These are phyloP conservation scores for Pyrus bretschneideri DNA, from an alignment of 306 rosid genomes.

Conservation along the genomic window DNA sequence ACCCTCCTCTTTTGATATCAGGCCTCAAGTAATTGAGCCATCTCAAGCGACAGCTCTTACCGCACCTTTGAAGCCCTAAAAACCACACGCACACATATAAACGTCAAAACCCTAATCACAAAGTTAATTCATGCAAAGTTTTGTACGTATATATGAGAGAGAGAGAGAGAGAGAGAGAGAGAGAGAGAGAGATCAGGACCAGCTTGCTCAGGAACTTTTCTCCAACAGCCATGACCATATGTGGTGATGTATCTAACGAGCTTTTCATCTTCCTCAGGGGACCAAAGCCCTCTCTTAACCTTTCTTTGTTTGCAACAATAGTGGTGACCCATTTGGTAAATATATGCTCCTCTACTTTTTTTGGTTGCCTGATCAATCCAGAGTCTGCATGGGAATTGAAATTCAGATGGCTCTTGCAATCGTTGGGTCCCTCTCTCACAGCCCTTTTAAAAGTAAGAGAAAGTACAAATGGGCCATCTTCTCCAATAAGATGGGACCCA, in stretches of 20 bases:
- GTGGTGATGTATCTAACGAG: slow-evolving; percentile 83
- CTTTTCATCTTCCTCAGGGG: slow-evolving; percentile 96
- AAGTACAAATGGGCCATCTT: slow-evolving; percentile 25
- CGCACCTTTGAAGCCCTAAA: slow-evolving; percentile 94
- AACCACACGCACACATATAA: not conserved
- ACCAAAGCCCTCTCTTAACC: slow-evolving; percentile 98
- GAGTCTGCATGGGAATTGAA: not conserved
- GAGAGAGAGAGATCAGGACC: slow-evolving; percentile 23
- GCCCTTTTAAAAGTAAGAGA: slow-evolving; percentile 25
- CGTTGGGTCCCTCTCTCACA: slow-evolving; percentile 16
- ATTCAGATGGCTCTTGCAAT: not conserved
- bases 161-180: not conserved
- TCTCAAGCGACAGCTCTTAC: slow-evolving; percentile 92
- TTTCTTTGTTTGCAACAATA: slow-evolving; percentile 97
- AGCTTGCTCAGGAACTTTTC: slow-evolving; percentile 96
- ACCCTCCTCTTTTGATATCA: slow-evolving; percentile 93
- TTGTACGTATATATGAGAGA: not conserved
- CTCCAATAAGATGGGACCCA: slow-evolving; percentile 43
- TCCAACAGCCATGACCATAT: slow-evolving; percentile 96
- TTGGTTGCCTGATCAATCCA: not conserved
- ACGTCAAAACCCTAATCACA: not conserved
- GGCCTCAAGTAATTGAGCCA: slow-evolving; percentile 99
- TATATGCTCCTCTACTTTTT: not conserved
- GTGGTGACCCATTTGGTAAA: slow-evolving; percentile 76
- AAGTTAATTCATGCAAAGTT: not conserved